A percentile compares a stretch with the other conserved stretches of the same genome.
These are phyloP conservation scores for Aegilops umbellulata DNA, from an alignment of 176 grass and related monocot genomes.

Conservation along the genomic window DNA sequence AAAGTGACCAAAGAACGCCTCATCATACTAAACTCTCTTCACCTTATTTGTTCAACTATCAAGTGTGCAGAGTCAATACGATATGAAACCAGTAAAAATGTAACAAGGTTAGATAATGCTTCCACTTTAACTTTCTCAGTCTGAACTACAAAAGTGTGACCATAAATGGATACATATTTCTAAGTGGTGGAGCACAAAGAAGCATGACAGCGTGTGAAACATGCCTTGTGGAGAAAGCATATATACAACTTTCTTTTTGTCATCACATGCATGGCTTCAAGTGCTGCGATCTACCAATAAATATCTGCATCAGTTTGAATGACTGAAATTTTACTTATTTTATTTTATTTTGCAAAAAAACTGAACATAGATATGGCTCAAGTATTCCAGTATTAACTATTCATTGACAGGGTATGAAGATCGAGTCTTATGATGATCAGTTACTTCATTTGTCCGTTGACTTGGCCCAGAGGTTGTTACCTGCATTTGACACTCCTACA, in stretches of 20 bases:
- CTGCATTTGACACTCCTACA: conserved; percentile 99
- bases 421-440: conserved; percentile 84
- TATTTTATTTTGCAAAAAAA: neutral
- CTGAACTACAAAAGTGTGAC: neutral
- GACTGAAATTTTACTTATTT: neutral
- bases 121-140: neutral
- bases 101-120: neutral
- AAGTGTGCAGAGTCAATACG: neutral
- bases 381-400: neutral
- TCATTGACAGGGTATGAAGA: conserved; percentile 78
- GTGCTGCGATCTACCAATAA: neutral
- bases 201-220: neutral
- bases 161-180: neutral
- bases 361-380: neutral
- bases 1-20: neutral
- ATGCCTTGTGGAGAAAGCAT: neutral
- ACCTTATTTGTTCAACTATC: neutral
- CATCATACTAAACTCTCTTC: neutral
- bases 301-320: neutral
- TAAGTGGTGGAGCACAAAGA: neutral
- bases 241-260: neutral
- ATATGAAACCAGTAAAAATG: neutral
- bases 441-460: conserved; percentile 90
- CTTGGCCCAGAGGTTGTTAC: conserved; percentile 79
- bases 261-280: neutral